A percentile compares a stretch with the other conserved stretches of the same genome.
phyloP scores from a whole-genome alignment of 164 flowering plant genomes.

The Protea cynaroides region DNA sequence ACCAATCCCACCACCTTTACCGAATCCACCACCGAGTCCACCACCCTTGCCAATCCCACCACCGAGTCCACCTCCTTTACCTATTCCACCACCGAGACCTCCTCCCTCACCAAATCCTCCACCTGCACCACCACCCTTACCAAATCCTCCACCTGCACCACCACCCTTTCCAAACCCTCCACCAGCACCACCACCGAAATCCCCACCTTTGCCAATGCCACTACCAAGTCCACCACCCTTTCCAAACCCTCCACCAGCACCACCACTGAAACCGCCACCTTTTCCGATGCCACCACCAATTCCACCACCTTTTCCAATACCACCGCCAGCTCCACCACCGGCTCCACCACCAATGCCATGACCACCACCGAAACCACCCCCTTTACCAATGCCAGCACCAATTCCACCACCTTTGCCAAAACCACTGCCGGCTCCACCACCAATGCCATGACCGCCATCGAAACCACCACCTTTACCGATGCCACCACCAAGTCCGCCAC shows the following conservation, averaged over 20 bases:
- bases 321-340: too few relatives aligned
- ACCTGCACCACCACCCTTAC: not conserved
- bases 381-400: too few relatives aligned
- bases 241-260: not conserved
- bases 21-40: not conserved
- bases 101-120: not conserved
- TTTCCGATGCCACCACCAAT: not conserved
- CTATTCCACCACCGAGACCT: not conserved
- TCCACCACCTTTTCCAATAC: not conserved
- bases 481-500: slow-evolving; percentile 7
- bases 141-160: not conserved
- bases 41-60: not conserved
- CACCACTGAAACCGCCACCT: not conserved
- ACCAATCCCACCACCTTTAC: not conserved
- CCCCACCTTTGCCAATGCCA: not conserved
- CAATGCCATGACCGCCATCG: not conserved
- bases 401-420: not conserved
- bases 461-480: not conserved
- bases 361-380: too few relatives aligned
- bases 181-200: not conserved
- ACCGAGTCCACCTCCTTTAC: not conserved
- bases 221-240: not conserved
- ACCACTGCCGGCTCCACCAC: not conserved
- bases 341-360: too few relatives aligned
- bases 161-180: not conserved